Evolutionary conservation across 1,139 yeast genomes (phyloP).

Genomic region (Komagataea norvegica): DNA sequence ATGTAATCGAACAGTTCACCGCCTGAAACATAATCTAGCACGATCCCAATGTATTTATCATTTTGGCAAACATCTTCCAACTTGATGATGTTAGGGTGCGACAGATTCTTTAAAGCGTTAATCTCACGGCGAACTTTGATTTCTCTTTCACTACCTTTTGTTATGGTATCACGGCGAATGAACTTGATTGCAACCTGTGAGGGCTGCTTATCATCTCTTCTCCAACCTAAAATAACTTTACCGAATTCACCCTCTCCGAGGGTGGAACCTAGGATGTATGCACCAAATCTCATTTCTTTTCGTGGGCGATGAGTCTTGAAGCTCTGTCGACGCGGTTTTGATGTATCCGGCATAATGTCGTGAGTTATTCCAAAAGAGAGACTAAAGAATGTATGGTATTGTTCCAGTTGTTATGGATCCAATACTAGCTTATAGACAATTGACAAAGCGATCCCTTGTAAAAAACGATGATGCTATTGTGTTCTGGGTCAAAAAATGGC

Average conservation of each 20-base stretch:
- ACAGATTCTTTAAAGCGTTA: slow-evolving; percentile 76
- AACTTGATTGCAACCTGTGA: slow-evolving; percentile 92
- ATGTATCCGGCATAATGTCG: slow-evolving; percentile 13
- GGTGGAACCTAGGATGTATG: slow-evolving; percentile 84
- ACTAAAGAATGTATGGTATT: neutral
- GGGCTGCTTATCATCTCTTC: slow-evolving; percentile 71
- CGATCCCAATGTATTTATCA: slow-evolving; percentile 94
- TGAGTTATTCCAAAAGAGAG: neutral
- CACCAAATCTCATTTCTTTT: slow-evolving; percentile 64
- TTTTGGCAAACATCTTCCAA: slow-evolving; percentile 91
- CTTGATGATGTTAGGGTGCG: slow-evolving; percentile 90
- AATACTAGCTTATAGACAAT: no score
- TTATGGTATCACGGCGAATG: slow-evolving; percentile 79
- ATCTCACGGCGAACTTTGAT: slow-evolving; percentile 90
- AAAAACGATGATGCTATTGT: no score
- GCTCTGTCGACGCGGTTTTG: slow-evolving; percentile 25
- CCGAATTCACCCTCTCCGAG: slow-evolving; percentile 99
- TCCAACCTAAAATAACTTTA: slow-evolving; percentile 95
- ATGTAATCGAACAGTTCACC: slow-evolving; percentile 96
- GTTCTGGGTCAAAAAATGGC: no score
- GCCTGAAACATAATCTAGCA: slow-evolving; percentile 92
- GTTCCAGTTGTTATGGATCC: no score
- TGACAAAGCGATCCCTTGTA: no score
- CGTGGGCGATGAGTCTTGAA: slow-evolving; percentile 18
- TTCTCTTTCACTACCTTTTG: slow-evolving; percentile 80